A percentile compares a stretch with the other conserved stretches of the same genome.
These are phyloP conservation scores for Adansonia rubrostipa DNA, from an alignment of 441 rosid species.

Conservation along the genomic window DNA sequence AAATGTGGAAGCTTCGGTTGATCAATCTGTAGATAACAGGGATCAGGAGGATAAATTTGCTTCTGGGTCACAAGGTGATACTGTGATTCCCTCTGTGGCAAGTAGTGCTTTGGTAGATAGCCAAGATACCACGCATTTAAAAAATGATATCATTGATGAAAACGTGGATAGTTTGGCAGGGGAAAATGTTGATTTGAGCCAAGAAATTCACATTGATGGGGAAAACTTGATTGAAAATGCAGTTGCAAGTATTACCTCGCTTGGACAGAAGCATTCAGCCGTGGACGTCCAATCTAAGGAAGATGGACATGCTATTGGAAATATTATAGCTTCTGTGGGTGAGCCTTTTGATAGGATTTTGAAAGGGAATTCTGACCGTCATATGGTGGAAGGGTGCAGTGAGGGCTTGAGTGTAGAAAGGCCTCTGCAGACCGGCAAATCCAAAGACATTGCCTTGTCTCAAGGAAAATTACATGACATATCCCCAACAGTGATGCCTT, in stretches of 20 bases:
- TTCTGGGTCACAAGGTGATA: constrained; percentile 48
- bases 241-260: constrained; percentile 33
- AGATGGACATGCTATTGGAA: constrained; percentile 36
- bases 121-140: constrained; percentile 39
- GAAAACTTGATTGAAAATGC: constrained; percentile 37
- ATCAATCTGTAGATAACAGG: constrained; percentile 41
- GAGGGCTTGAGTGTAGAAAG: constrained; percentile 28
- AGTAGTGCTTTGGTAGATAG: constrained; percentile 39
- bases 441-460: constrained; percentile 33
- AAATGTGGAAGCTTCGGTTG: constrained; percentile 35
- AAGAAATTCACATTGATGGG: constrained; percentile 31
- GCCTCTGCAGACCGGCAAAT: constrained; percentile 31
- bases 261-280: constrained; percentile 34
- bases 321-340: constrained; percentile 30
- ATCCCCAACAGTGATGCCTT: constrained; percentile 10
- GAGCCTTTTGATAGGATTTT: constrained; percentile 38
- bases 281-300: constrained; percentile 35
- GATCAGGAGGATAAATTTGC: constrained; percentile 40
- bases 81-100: constrained; percentile 27
- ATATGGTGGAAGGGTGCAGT: constrained; percentile 41
- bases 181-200: constrained; percentile 31
- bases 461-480: constrained; percentile 25
- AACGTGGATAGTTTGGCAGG: constrained; percentile 34
- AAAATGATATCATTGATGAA: constrained; percentile 37
- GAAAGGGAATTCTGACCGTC: constrained; percentile 42